These are phyloP conservation scores for Pestalotiopsis sp. DNA, from an alignment of 2,329 filamentous ascomycete genomes.

Conservation along the genomic window DNA sequence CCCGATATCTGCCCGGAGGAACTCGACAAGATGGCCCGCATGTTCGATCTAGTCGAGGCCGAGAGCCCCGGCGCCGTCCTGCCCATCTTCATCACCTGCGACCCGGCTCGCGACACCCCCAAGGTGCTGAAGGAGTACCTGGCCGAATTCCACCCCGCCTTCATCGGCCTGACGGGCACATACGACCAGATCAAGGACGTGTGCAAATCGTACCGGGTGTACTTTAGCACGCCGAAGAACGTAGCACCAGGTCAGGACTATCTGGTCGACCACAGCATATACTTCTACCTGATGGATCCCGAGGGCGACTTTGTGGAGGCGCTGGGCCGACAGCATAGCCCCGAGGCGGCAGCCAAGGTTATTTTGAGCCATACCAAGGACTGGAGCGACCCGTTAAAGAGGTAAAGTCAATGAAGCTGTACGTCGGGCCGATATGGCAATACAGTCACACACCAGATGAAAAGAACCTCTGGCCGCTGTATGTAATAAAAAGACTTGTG, in stretches of 20 bases:
- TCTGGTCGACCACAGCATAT: slow-evolving; percentile 97
- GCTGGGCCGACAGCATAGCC: slow-evolving; percentile 90
- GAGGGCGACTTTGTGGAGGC: slow-evolving; percentile 98
- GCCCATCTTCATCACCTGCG: slow-evolving; percentile 93
- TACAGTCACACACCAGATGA: not conserved
- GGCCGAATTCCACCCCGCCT: slow-evolving; percentile 82
- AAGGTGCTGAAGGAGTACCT: slow-evolving; percentile 84
- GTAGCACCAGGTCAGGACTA: slow-evolving; percentile 96
- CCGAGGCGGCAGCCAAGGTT: slow-evolving; percentile 79
- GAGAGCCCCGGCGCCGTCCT: slow-evolving; percentile 57
- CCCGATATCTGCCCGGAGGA: slow-evolving; percentile 99
- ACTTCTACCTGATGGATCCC: slow-evolving; percentile 99
- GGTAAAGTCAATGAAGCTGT: not conserved
- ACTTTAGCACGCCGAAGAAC: slow-evolving; percentile 89
- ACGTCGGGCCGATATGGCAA: not conserved
- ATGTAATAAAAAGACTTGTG: not conserved
- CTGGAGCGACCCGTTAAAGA: slow-evolving; percentile 38
- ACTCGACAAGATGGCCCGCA: slow-evolving; percentile 97
- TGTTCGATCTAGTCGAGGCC: slow-evolving; percentile 75
- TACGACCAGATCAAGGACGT: slow-evolving; percentile 93
- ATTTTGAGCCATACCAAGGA: slow-evolving; percentile 84
- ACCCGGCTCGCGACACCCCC: slow-evolving; percentile 88
- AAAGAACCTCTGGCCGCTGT: not conserved
- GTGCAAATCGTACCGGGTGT: slow-evolving; percentile 95
- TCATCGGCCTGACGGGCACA: slow-evolving; percentile 88